Evolutionary conservation across 2,329 filamentous ascomycete species (phyloP), one percentile per base, ranked within the genome.

Genomic region (Emergomyces pasteurianus): DNA sequence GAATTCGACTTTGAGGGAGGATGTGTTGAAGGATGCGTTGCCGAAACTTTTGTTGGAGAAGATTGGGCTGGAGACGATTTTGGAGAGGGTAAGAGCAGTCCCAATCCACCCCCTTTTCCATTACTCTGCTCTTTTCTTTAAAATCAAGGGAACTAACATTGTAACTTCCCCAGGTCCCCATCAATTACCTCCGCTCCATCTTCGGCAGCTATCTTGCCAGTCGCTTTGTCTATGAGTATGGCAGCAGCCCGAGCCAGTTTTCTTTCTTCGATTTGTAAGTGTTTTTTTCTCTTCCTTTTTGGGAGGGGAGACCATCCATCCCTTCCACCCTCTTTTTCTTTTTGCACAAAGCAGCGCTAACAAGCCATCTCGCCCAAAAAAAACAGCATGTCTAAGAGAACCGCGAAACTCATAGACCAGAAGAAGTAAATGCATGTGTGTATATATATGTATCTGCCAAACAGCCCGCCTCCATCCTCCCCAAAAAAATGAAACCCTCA

Each of bases 261-360:
- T 91, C 92, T 46, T 99, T 99, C 81, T 99, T 95, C 77, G 90
- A 95, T 73, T 99, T 97, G 89, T 92, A 79, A 85, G 88, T 87
- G 63, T 54, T 40, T 31, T 31, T 31, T 14, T 42, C 18, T 28
- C 16, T 38, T 50, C 26, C 10, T 40, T 31, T 26, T 36, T 36
- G n/a, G n/a, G n/a, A n/a, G n/a, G n/a, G n/a, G n/a, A n/a, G n/a
- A n/a, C n/a, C n/a, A n/a, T n/a, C 50, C 58, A 34, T 38, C 31
- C 14, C 18, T 5, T 43, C 26, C 23, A 40, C 47, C 9, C 18
- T 50, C 10, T n/a, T 14, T 61, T 1, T 34, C 21, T n/a, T 31
- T 8, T 14, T 10, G 6, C 3, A 43, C 36, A 26, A n/a, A 14
- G 18, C 10, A 2, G 14, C 14, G 28, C 23, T 46, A 53, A 53